A percentile compares a stretch with the other conserved stretches of the same genome.
phyloP scores from a whole-genome alignment of 305 asterid genomes.

The Euphrasia arctica region DNA sequence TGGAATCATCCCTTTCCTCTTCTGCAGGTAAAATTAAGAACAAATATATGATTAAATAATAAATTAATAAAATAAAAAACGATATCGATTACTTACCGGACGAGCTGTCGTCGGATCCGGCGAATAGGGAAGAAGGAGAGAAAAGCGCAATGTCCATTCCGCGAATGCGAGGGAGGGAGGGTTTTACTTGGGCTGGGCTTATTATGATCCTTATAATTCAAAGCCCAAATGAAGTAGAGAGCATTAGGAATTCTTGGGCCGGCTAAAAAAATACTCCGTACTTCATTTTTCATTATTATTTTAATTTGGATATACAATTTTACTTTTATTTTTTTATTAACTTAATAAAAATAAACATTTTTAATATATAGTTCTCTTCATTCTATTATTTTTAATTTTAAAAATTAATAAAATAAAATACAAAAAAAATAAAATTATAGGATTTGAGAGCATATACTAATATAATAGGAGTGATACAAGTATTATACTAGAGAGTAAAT shows the following conservation, averaged over 20 bases:
- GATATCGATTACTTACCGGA: slow-evolving; percentile 35
- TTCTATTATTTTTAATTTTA: not conserved
- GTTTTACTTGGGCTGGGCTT: slow-evolving; percentile 23
- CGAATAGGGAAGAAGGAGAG: slow-evolving; percentile 85
- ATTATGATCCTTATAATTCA: not conserved
- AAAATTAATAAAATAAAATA: no score
- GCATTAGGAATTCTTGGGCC: not conserved
- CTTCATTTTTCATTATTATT: not conserved
- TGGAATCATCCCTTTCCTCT: slow-evolving; percentile 45
- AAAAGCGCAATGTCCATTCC: slow-evolving; percentile 87
- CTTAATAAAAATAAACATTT: no score
- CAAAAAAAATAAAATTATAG: no score
- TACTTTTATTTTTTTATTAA: no score
- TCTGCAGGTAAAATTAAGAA: slow-evolving; percentile 30
- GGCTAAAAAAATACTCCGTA: not conserved
- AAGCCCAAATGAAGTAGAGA: not conserved
- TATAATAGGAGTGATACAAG: no score
- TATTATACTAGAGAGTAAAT: no score
- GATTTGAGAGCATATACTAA: no score
- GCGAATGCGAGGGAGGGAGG: not conserved
- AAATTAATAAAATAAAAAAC: not conserved
- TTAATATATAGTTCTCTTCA: not conserved
- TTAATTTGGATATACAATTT: not conserved
- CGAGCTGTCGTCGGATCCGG: slow-evolving; percentile 52
- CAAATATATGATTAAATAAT: not conserved